A percentile compares a stretch with the other conserved stretches of the same genome.
Conservation (phyloP, 352 stramenopile genomes). For the Pythium myriotylum region DNA sequence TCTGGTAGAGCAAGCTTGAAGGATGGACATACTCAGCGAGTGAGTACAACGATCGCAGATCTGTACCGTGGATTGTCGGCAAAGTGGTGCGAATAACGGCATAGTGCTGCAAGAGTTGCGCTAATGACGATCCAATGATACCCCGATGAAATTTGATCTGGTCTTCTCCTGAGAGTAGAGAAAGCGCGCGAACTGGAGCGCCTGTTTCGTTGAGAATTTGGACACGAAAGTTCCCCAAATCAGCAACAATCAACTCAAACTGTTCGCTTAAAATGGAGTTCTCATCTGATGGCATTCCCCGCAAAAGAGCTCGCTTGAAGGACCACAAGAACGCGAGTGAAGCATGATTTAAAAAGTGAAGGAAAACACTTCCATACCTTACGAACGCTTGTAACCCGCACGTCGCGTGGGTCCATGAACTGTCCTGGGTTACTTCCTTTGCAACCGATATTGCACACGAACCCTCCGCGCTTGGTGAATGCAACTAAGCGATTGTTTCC, state of each 20-base stretch:
- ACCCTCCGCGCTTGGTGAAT: constrained; percentile 62
- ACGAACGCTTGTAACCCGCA: constrained; percentile 59
- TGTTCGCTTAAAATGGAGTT: constrained; percentile 57
- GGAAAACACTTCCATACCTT: constrained; percentile 41
- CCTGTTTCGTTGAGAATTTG: constrained; percentile 70
- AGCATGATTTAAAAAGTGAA: background rate
- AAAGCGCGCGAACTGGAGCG: constrained; percentile 52
- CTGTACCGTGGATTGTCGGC: constrained; percentile 32
- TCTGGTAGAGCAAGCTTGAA: constrained; percentile 34
- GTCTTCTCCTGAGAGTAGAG: constrained; percentile 42
- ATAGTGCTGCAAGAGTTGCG: constrained; percentile 35
- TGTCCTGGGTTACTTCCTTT: constrained; percentile 39
- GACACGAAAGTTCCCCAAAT: constrained; percentile 67
- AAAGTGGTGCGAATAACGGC: constrained; percentile 23
- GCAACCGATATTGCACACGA: constrained; percentile 44
- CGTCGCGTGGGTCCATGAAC: constrained; percentile 55
- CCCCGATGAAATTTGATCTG: constrained; percentile 48
- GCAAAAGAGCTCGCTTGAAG: constrained; percentile 42
- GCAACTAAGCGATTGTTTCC: constrained; percentile 52
- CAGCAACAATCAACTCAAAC: constrained; percentile 69
- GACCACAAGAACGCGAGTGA: background rate
- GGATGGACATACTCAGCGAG: constrained; percentile 53
- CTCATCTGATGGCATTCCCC: constrained; percentile 38
- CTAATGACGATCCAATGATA: constrained; percentile 26
- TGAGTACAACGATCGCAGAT: constrained; percentile 34